Evolutionary conservation across 192 early-diverging fungal genomes (phyloP).

Genomic region (Coemansia sp.): DNA sequence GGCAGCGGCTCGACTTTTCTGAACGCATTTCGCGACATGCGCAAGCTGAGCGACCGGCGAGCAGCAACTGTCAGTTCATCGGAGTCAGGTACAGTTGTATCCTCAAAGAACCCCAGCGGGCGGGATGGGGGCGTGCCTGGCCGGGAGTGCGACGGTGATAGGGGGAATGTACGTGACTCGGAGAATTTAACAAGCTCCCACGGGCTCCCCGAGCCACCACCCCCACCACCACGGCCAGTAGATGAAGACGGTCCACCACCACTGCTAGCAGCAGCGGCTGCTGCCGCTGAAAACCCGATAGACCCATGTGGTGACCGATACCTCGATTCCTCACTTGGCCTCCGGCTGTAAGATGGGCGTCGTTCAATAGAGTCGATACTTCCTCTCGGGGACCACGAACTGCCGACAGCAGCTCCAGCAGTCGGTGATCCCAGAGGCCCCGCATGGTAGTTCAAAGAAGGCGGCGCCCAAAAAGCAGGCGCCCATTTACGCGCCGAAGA

Average conservation of each 20-base stretch:
- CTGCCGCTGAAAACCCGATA: background rate
- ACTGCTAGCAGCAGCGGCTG: background rate
- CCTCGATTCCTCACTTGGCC: conserved; percentile 21
- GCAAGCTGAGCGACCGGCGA: conserved; percentile 43
- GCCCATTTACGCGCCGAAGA: conserved; percentile 18
- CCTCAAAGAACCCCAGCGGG: conserved; percentile 34
- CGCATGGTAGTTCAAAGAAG: conserved; percentile 3
- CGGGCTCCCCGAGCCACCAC: conserved; percentile 13
- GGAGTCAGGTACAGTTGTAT: conserved; percentile 37
- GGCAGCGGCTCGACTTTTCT: conserved; percentile 43
- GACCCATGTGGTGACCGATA: conserved; percentile 13
- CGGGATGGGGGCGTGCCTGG: conserved; percentile 27
- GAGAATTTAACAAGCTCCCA: conserved; percentile 43
- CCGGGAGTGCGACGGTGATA: conserved; percentile 30
- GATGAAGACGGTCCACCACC: background rate
- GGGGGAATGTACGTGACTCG: conserved; percentile 25
- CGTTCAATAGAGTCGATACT: conserved; percentile 25
- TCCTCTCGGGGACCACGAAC: conserved; percentile 31
- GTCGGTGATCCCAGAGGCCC: conserved; percentile 1
- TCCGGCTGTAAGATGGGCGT: conserved; percentile 10
- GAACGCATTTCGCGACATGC: conserved; percentile 43
- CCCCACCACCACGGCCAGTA: background rate
- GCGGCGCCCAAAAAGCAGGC: conserved; percentile 45
- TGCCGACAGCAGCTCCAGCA: background rate
- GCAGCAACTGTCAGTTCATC: conserved; percentile 44